Evolutionary conservation across 495 filamentous ascomycete species (phyloP).

Genomic region (Saxophila tyrrhenica): DNA sequence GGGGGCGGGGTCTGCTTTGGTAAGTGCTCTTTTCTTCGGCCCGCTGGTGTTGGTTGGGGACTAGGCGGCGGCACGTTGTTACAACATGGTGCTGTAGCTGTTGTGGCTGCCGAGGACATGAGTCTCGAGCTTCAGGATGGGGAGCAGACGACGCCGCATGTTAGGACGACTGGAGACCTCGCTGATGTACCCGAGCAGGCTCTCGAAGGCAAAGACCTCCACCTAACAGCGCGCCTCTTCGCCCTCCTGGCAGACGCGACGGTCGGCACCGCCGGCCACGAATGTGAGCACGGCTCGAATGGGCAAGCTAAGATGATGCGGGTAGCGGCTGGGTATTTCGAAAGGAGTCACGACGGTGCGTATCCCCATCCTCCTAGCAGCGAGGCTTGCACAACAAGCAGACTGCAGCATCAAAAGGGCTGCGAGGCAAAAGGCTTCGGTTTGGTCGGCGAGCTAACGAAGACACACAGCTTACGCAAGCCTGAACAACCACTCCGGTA

Average conservation of each 20-base stretch:
- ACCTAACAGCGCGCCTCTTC: conserved; percentile 34
- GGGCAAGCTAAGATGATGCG: conserved; percentile 12
- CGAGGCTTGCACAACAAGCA: background rate
- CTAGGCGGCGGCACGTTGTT: no score
- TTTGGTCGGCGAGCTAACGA: background rate
- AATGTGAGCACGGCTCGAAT: conserved; percentile 21
- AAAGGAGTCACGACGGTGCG: conserved; percentile 4
- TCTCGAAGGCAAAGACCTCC: background rate
- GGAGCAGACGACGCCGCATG: no score
- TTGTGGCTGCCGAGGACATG: no score
- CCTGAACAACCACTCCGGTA: background rate
- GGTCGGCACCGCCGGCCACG: conserved; percentile 64
- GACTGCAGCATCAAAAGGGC: no score
- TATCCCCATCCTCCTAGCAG: background rate
- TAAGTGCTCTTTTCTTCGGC: conserved; percentile 12
- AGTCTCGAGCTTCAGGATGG: no score
- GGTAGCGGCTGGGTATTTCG: background rate
- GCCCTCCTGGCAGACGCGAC: conserved; percentile 69
- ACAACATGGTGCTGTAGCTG: no score
- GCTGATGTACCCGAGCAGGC: conserved; percentile 1
- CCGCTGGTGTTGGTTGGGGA: no score
- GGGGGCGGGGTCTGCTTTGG: conserved; percentile 65
- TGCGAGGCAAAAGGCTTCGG: no score
- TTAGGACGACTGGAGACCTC: background rate
- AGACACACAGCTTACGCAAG: conserved; percentile 1